Percentiles rank a stretch among this genome's conserved stretches.
phyloP scores from a whole-genome alignment of 192 early-diverging fungal species.

The Piromyces sp. region DNA sequence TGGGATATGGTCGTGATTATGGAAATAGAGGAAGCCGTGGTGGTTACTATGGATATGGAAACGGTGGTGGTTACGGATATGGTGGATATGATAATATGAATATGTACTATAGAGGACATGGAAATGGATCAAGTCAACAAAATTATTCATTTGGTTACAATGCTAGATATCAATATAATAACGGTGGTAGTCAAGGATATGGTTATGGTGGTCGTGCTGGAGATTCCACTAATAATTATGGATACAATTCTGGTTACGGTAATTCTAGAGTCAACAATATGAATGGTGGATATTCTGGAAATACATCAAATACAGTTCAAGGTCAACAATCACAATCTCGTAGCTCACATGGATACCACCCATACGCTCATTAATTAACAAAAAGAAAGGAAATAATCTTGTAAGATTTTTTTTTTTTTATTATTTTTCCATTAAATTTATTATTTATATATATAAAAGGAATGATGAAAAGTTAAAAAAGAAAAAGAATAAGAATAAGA shows the following conservation, averaged over 20 bases:
- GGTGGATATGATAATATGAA: conserved; percentile 12
- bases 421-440: too few relatives aligned
- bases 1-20: conserved; percentile 15
- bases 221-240: not conserved
- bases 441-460: too few relatives aligned
- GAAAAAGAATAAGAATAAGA: too few relatives aligned
- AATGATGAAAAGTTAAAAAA: too few relatives aligned
- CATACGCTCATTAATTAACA: not conserved
- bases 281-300: not conserved
- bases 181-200: not conserved
- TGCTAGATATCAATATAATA: not conserved
- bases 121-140: not conserved
- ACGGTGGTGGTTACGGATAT: conserved; percentile 14
- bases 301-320: not conserved
- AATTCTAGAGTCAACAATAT: not conserved
- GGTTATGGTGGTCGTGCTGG: not conserved
- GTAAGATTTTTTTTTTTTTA: not conserved
- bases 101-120: not conserved
- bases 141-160: not conserved
- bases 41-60: conserved; percentile 11
- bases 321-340: not conserved
- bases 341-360: not conserved
- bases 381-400: not conserved
- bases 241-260: not conserved
- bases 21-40: conserved; percentile 10